A percentile compares a stretch with the other conserved stretches of the same genome.
Evolutionary conservation across 2,329 filamentous ascomycete genomes (phyloP).

Genomic region (Mycosphaerella arachidis): DNA sequence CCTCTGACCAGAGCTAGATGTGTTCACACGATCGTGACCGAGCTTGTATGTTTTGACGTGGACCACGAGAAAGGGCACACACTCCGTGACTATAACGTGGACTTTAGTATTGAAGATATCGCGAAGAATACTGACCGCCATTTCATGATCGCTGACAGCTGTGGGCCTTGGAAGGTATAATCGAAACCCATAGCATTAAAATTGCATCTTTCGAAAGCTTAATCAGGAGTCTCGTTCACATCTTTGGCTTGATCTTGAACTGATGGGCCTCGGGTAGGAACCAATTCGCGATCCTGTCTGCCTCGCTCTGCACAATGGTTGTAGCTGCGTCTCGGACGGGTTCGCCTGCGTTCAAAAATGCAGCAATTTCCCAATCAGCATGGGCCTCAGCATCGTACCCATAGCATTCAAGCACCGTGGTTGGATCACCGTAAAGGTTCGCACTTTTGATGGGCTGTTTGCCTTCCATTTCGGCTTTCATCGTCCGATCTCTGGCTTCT

Average conservation of each 20-base stretch:
- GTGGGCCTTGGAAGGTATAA: constrained; percentile 13
- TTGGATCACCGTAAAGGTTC: constrained; percentile 40
- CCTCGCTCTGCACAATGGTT: constrained; percentile 27
- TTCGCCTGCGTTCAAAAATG: constrained; percentile 22
- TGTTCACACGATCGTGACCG: constrained; percentile 11
- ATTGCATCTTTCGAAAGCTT: too few species aligned
- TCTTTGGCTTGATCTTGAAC: constrained; percentile 17
- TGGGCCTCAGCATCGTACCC: constrained; percentile 40
- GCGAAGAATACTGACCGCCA: constrained; percentile 8
- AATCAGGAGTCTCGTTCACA: not conserved
- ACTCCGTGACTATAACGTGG: constrained; percentile 3
- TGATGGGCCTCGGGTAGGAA: constrained; percentile 25
- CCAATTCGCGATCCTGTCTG: constrained; percentile 36
- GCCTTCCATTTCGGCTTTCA: constrained; percentile 35
- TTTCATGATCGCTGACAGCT: constrained; percentile 8
- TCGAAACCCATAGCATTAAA: not conserved
- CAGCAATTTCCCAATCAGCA: constrained; percentile 33
- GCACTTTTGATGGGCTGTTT: constrained; percentile 35
- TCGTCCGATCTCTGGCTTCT: constrained; percentile 36
- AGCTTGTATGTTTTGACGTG: constrained; percentile 11
- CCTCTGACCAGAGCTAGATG: constrained; percentile 8
- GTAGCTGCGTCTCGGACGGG: constrained; percentile 30
- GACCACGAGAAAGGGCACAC: constrained; percentile 12
- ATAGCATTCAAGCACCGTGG: constrained; percentile 37
- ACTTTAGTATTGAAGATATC: constrained; percentile 10